These are phyloP conservation scores for Botrytis fabae DNA, from an alignment of 2,329 filamentous ascomycete genomes.

Conservation along the genomic window DNA sequence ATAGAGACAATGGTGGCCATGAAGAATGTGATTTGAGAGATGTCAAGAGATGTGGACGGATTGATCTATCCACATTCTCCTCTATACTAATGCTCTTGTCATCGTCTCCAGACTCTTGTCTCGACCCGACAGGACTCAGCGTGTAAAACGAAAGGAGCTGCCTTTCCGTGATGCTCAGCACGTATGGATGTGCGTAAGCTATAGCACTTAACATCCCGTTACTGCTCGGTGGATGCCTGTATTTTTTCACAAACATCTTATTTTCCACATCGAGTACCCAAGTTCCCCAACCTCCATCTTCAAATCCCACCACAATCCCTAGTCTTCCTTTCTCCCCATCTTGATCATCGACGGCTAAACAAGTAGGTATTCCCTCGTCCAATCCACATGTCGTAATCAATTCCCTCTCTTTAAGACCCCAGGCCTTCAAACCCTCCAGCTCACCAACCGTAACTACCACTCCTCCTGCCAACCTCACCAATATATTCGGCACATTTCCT, in stretches of 20 bases:
- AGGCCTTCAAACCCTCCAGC: constrained; percentile 70
- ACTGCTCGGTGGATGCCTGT: constrained; percentile 35
- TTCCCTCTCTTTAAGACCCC: constrained; percentile 66
- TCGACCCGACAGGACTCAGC: background rate
- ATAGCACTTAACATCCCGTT: constrained; percentile 60
- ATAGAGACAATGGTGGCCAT: constrained; percentile 76
- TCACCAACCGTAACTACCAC: constrained; percentile 76
- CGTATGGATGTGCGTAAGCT: constrained; percentile 71
- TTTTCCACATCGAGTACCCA: constrained; percentile 59
- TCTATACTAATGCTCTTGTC: background rate
- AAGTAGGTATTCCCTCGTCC: constrained; percentile 51
- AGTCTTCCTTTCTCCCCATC: constrained; percentile 47
- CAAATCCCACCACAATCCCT: constrained; percentile 68
- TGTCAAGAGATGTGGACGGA: constrained; percentile 57
- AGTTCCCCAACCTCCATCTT: constrained; percentile 68
- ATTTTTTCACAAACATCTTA: constrained; percentile 32
- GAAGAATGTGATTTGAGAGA: constrained; percentile 80
- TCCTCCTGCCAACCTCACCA: constrained; percentile 77
- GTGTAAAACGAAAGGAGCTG: constrained; percentile 77
- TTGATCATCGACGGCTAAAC: constrained; percentile 64
- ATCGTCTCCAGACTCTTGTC: background rate
- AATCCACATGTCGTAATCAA: constrained; percentile 56
- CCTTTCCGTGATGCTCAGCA: constrained; percentile 74
- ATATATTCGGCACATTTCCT: constrained; percentile 52
- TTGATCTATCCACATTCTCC: background rate